A percentile compares a stretch with the other conserved stretches of the same genome.
These are phyloP conservation scores for Rhizopogon sp. DNA, from an alignment of 768 basidiomycete genomes.

Conservation along the genomic window DNA sequence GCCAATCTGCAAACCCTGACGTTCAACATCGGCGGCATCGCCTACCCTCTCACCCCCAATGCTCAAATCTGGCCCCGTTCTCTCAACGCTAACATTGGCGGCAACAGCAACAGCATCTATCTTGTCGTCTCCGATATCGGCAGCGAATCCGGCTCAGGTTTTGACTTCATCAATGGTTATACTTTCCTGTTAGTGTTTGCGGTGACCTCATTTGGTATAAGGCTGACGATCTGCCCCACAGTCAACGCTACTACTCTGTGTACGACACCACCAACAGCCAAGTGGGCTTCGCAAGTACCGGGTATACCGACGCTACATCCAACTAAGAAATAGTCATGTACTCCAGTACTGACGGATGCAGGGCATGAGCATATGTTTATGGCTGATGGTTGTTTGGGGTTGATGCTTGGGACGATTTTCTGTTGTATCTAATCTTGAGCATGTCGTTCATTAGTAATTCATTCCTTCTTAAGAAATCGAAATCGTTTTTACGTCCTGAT, in stretches of 20 bases:
- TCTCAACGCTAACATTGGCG: conserved; percentile 26
- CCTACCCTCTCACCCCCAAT: conserved; percentile 18
- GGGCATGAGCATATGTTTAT: not conserved
- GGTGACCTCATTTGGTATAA: conserved; percentile 6
- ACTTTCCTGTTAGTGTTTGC: conserved; percentile 12
- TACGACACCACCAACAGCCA: conserved; percentile 34
- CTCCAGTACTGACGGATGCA: not conserved
- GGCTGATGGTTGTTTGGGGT: not conserved
- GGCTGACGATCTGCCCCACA: not conserved
- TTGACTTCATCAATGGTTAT: conserved; percentile 22
- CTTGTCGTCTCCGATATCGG: conserved; percentile 24
- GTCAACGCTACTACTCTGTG: conserved; percentile 40
- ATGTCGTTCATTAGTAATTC: no score
- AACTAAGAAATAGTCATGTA: conserved; percentile 7
- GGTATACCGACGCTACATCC: conserved; percentile 19
- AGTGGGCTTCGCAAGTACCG: conserved; percentile 37
- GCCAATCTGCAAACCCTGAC: conserved; percentile 17
- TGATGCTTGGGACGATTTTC: no score
- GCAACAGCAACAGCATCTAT: conserved; percentile 18
- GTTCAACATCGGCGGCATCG: conserved; percentile 19
- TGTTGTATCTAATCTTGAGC: no score
- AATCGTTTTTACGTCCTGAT: no score
- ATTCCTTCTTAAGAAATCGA: no score
- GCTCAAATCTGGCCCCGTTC: conserved; percentile 32
- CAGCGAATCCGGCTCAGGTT: conserved; percentile 4